Percentiles rank a stretch among this genome's conserved stretches.
Conservation (phyloP, 2,329 filamentous ascomycete genomes). For the Waltergamsia citrina region DNA sequence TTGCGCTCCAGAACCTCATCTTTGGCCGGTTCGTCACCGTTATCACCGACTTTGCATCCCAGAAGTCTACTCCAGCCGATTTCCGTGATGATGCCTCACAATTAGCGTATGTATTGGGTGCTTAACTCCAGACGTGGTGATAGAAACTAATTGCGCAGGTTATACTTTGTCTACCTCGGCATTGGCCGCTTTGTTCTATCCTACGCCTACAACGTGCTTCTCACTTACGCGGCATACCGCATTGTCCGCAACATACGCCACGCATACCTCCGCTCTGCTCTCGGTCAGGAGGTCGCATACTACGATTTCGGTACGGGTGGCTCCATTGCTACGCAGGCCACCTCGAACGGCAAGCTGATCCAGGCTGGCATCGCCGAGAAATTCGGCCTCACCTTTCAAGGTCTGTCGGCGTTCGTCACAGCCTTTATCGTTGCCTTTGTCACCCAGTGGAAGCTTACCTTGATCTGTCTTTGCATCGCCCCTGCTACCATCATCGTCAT, state of each 20-base stretch:
- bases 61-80: constrained; percentile 11
- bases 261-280: constrained; percentile 32
- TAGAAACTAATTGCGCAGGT: neutral
- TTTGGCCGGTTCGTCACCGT: constrained; percentile 7
- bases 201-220: constrained; percentile 7
- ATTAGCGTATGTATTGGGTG: constrained; percentile 15
- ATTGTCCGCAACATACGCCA: constrained; percentile 32
- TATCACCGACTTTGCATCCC: constrained; percentile 21
- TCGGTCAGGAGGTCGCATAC: constrained; percentile 34
- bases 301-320: constrained; percentile 28
- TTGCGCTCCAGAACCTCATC: constrained; percentile 5
- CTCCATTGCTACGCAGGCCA: constrained; percentile 26
- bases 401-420: constrained; percentile 18
- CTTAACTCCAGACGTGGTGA: neutral
- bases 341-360: constrained; percentile 26
- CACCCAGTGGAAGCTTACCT: constrained; percentile 24
- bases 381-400: constrained; percentile 21
- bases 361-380: constrained; percentile 22
- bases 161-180: constrained; percentile 17
- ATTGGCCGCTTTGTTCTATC: constrained; percentile 11
- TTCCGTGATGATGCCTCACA: constrained; percentile 20
- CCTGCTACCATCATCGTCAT: constrained; percentile 8
- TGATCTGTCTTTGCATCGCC: constrained; percentile 13
- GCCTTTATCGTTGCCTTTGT: constrained; percentile 21
- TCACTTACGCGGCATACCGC: constrained; percentile 3